phyloP scores from a whole-genome alignment of 768 basidiomycete genomes.

The Coprinellus aureogranulatus region DNA sequence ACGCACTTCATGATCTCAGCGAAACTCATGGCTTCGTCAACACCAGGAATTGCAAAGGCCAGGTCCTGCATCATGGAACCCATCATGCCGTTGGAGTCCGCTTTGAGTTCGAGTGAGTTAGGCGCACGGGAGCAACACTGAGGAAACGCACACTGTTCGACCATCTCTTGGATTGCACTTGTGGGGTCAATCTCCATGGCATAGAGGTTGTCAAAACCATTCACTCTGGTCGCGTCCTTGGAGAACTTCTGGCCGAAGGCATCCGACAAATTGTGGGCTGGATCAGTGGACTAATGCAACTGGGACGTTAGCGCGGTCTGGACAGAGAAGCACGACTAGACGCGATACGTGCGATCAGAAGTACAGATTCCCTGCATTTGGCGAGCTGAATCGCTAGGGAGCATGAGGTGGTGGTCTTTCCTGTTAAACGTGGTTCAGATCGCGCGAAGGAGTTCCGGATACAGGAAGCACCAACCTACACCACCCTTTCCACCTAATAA shows the following conservation, averaged over 20 bases:
- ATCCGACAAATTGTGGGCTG: conserved; percentile 98
- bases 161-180: conserved; percentile 98
- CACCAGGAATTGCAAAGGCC: conserved; percentile 98
- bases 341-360: conserved; percentile 76
- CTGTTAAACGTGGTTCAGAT: conserved; percentile 36
- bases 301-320: background rate
- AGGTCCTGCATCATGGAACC: conserved; percentile 99
- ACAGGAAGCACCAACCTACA: conserved; percentile 59
- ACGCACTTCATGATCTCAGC: conserved; percentile 99
- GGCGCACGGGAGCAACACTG: background rate
- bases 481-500: conserved; percentile 92
- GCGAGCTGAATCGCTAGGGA: conserved; percentile 97
- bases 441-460: conserved; percentile 25
- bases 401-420: conserved; percentile 98
- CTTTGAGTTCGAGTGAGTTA: conserved; percentile 33
- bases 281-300: conserved; percentile 82
- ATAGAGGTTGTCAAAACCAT: conserved; percentile 92
- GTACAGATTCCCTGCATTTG: conserved; percentile 85
- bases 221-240: conserved; percentile 97
- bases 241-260: conserved; percentile 99
- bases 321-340: background rate
- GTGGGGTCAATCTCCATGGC: conserved; percentile 99
- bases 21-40: conserved; percentile 99
- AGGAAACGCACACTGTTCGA: conserved; percentile 79
- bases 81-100: conserved; percentile 92